Evolutionary conservation across 2,329 filamentous ascomycete species (phyloP).

Genomic region (Fusarium tjaetaba): DNA sequence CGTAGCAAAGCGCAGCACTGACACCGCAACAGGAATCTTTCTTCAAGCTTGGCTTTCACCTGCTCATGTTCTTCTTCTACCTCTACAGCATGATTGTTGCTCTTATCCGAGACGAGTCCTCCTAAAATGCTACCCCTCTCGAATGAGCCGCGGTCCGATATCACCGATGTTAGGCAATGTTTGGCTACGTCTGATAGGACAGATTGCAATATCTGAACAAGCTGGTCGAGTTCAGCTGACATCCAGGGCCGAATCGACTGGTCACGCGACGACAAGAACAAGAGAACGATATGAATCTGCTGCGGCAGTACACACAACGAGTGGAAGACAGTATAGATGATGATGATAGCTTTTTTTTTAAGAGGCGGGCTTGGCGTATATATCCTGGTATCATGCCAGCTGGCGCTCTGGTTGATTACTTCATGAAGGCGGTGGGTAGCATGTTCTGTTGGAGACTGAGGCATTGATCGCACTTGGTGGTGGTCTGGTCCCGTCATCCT

Average conservation of each 20-base stretch:
- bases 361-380: conserved; percentile 46
- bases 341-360: conserved; percentile 36
- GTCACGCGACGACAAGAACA: conserved; percentile 32
- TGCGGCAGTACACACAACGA: conserved; percentile 41
- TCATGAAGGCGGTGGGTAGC: conserved; percentile 36
- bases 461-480: conserved; percentile 23
- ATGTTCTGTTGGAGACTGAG: conserved; percentile 37
- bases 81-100: conserved; percentile 99
- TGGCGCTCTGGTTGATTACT: conserved; percentile 48
- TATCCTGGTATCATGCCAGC: conserved; percentile 46
- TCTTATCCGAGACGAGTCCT: conserved; percentile 92
- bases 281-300: conserved; percentile 32
- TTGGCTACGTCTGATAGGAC: conserved; percentile 12
- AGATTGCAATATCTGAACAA: conserved; percentile 19
- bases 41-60: conserved; percentile 97
- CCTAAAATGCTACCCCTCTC: conserved; percentile 62
- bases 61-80: conserved; percentile 99
- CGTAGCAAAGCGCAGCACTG: conserved; percentile 23
- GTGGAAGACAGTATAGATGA: conserved; percentile 44
- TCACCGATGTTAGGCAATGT: conserved; percentile 12
- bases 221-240: conserved; percentile 24
- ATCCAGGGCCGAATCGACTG: conserved; percentile 31
- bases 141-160: conserved; percentile 28
- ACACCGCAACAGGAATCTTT: conserved; percentile 83
- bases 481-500: conserved; percentile 25